Percentiles rank a stretch among this genome's conserved stretches.
These are phyloP conservation scores for Vaucheria bursata DNA, from an alignment of 352 stramenopile genomes.

Conservation along the genomic window DNA sequence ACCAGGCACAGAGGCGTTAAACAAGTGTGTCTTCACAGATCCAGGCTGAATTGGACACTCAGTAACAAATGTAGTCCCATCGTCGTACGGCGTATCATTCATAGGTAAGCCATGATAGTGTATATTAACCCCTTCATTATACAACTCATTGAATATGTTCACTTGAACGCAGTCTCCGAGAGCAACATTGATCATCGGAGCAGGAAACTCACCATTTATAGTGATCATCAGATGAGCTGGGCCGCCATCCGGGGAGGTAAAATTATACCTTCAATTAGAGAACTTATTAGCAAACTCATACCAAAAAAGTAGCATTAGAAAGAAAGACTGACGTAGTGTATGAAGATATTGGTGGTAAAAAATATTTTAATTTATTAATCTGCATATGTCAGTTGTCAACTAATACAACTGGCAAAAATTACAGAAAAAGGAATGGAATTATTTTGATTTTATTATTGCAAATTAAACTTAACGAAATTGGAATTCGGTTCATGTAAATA, in stretches of 20 bases:
- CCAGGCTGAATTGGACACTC: not conserved
- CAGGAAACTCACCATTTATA: not conserved
- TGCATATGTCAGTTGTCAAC: too few relatives aligned
- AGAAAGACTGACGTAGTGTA: too few relatives aligned
- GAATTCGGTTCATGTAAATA: too few relatives aligned
- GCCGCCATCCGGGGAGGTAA: not conserved
- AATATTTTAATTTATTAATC: too few relatives aligned
- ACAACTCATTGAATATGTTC: not conserved
- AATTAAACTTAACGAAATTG: too few relatives aligned
- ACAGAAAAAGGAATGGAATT: too few relatives aligned
- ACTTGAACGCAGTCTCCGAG: not conserved
- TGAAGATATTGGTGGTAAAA: too few relatives aligned
- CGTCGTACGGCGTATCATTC: not conserved
- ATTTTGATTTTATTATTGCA: too few relatives aligned
- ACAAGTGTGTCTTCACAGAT: not conserved
- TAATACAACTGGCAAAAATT: too few relatives aligned
- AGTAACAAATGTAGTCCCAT: not conserved
- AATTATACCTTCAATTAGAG: not conserved
- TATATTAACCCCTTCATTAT: not conserved
- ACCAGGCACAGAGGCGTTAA: not conserved
- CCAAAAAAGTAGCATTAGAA: too few relatives aligned
- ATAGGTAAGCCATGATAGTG: not conserved
- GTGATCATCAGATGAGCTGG: not conserved
- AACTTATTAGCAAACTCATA: too few relatives aligned
- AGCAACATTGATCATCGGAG: not conserved